These are phyloP conservation scores for Entrophospora sp. DNA, from an alignment of 192 early-diverging fungal species.

Conservation along the genomic window DNA sequence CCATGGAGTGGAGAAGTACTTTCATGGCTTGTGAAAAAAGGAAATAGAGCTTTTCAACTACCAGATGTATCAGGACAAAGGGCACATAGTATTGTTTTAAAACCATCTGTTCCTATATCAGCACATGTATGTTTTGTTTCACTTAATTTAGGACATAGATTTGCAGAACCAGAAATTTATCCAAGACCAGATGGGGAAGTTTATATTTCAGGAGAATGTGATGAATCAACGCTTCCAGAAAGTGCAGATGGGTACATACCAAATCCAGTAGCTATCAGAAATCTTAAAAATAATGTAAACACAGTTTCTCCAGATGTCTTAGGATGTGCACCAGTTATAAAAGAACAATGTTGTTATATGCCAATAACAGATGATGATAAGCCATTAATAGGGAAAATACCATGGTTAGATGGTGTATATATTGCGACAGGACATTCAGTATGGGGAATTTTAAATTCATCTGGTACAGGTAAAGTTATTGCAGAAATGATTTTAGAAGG, in stretches of 20 bases:
- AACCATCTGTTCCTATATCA: slow-evolving; percentile 12
- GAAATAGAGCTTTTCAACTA: slow-evolving; percentile 3
- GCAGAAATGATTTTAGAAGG: slow-evolving; percentile 35
- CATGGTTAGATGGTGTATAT: slow-evolving; percentile 24
- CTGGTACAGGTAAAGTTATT: slow-evolving; percentile 33
- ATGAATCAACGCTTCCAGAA: slow-evolving; percentile 25
- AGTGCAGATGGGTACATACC: slow-evolving; percentile 21
- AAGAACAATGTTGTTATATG: slow-evolving; percentile 33
- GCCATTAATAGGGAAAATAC: slow-evolving; percentile 32
- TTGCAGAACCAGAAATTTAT: slow-evolving; percentile 36
- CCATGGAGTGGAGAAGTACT: slow-evolving; percentile 31
- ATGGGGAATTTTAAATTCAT: slow-evolving; percentile 39
- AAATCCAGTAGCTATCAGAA: slow-evolving; percentile 17
- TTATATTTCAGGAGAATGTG: slow-evolving; percentile 33
- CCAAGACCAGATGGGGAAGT: slow-evolving; percentile 41
- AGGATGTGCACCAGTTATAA: slow-evolving; percentile 11
- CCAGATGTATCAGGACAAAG: slow-evolving; percentile 27
- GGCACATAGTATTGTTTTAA: slow-evolving; percentile 31
- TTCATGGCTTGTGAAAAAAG: slow-evolving; percentile 21
- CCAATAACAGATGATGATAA: slow-evolving; percentile 27
- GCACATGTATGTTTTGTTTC: slow-evolving; percentile 31
- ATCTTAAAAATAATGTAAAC: slow-evolving; percentile 19
- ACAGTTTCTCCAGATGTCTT: slow-evolving; percentile 24
- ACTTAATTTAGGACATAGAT: slow-evolving; percentile 22
- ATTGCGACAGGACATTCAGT: slow-evolving; percentile 36